A percentile compares a stretch with the other conserved stretches of the same genome.
Conservation (phyloP, 129 eudicot species). For the Glebionis coronaria region DNA sequence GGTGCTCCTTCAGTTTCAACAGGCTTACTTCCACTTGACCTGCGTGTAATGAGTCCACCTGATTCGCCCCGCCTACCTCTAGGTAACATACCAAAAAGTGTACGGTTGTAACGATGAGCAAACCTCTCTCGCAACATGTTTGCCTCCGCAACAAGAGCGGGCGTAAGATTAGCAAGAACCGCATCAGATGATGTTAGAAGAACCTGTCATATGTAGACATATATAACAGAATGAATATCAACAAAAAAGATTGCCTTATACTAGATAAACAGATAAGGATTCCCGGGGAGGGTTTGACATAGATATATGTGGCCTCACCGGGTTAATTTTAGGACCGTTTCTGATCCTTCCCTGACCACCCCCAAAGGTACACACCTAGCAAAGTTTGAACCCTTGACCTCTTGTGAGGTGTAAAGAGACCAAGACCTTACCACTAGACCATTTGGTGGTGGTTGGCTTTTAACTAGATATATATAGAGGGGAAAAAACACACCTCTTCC, state of each 20-base stretch:
- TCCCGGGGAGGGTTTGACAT: neutral
- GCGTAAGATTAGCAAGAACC: conserved; percentile 90
- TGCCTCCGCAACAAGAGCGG: conserved; percentile 99
- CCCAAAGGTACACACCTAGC: too few relatives aligned
- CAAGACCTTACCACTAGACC: too few relatives aligned
- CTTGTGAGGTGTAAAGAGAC: too few relatives aligned
- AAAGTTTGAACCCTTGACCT: too few relatives aligned
- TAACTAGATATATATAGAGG: neutral
- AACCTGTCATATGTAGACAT: conserved; percentile 40
- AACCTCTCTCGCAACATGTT: conserved; percentile 94
- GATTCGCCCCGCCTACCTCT: conserved; percentile 87
- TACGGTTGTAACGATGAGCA: conserved; percentile 85
- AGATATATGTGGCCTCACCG: too few relatives aligned
- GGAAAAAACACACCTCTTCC: conserved; percentile 65
- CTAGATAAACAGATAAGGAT: neutral
- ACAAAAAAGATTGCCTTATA: neutral
- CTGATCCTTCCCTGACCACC: too few relatives aligned
- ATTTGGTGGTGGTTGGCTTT: too few relatives aligned
- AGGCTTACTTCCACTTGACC: conserved; percentile 70
- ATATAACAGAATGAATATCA: neutral
- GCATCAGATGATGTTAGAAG: conserved; percentile 97
- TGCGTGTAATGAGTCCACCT: conserved; percentile 61
- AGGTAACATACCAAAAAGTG: conserved; percentile 88
- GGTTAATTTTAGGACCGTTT: too few relatives aligned
- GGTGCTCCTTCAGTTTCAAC: conserved; percentile 97